Percentiles rank a stretch among this genome's conserved stretches.
phyloP scores from a whole-genome alignment of 768 basidiomycete species.

The Leccinum longicurvipes region DNA sequence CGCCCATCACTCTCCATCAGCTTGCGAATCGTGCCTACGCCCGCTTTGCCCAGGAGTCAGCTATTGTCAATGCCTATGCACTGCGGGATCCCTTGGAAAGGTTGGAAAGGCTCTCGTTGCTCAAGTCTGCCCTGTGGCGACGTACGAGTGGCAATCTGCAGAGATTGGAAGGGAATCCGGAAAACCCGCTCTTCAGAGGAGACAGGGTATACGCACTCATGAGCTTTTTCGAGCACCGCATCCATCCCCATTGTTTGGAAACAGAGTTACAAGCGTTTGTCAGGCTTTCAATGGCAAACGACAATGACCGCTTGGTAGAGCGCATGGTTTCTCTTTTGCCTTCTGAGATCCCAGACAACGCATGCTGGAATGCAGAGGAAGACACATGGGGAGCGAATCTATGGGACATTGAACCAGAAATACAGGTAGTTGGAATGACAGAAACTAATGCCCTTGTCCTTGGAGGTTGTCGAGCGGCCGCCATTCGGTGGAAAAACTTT shows the following conservation, averaged over 20 bases:
- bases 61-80: slow-evolving; percentile 21
- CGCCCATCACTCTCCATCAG: slow-evolving; percentile 18
- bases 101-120: slow-evolving; percentile 19
- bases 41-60: slow-evolving; percentile 13
- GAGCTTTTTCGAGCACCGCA: slow-evolving; percentile 27
- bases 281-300: slow-evolving; percentile 24
- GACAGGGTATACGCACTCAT: slow-evolving; percentile 27
- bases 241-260: slow-evolving; percentile 14
- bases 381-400: slow-evolving; percentile 16
- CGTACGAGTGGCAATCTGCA: slow-evolving; percentile 5
- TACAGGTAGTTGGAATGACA: slow-evolving; percentile 21
- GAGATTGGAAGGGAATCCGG: neutral
- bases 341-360: neutral
- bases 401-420: slow-evolving; percentile 19
- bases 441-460: slow-evolving; percentile 13
- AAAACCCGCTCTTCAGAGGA: slow-evolving; percentile 1
- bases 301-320: slow-evolving; percentile 21
- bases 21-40: slow-evolving; percentile 23
- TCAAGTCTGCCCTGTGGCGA: slow-evolving; percentile 25
- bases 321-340: slow-evolving; percentile 23
- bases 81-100: slow-evolving; percentile 21
- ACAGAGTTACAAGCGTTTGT: slow-evolving; percentile 22
- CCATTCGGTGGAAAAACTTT: slow-evolving; percentile 25
- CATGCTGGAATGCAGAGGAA: slow-evolving; percentile 21
- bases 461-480: slow-evolving; percentile 22